Evolutionary conservation across 2,329 filamentous ascomycete species (phyloP), one percentile per base, ranked within the genome.

Genomic region (Paecilomyces dactylethromorphus): DNA sequence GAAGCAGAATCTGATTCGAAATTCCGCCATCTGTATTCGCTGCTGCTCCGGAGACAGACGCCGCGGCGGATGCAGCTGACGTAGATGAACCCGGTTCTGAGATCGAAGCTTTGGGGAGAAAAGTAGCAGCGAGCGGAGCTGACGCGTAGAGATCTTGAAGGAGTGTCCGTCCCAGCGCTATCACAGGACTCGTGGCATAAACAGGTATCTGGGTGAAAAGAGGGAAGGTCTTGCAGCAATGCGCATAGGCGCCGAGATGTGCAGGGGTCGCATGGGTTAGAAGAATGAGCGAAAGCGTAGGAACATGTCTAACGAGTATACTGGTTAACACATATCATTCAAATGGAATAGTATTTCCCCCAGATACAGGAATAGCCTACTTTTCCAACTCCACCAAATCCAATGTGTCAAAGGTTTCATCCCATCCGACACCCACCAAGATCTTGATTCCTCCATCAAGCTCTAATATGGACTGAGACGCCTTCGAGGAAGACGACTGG

Each of bases 371-470:
- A 58, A 60, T 52, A 61, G 52, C 82, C 65, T 83, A 95, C 89
- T 91, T 94, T 77, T 97, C 93, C 61, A 99, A 84, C 76, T 94
- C 90, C 67, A 87, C 87, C 56, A 99, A 84, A 79, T 91, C 89
- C 62, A 84, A 84, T 32, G 86, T 84, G 70, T 96, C 89, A 72
- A 99, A 97, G 1, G 84, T 84, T 72, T 96, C 91, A 72, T 97
- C 92, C 94, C 94, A 99, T 60, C 94, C 94, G 52, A 97, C 88
- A 71, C 97, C 93, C 39, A 99, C 86, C 57, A 99, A 83, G 56
- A 99, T 86, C 75, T 97, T 97, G 77, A 99, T 89, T 60, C 93
- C 94, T 64, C 93, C 93, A 78, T 99, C 94, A 58, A 99, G 88
- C 79, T 97, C 93, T 54, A 99, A 81, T 35, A 99, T 85, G n/a